Conservation (phyloP, 805 yeast species). For the Saccharomycopsis synnaedendra region DNA sequence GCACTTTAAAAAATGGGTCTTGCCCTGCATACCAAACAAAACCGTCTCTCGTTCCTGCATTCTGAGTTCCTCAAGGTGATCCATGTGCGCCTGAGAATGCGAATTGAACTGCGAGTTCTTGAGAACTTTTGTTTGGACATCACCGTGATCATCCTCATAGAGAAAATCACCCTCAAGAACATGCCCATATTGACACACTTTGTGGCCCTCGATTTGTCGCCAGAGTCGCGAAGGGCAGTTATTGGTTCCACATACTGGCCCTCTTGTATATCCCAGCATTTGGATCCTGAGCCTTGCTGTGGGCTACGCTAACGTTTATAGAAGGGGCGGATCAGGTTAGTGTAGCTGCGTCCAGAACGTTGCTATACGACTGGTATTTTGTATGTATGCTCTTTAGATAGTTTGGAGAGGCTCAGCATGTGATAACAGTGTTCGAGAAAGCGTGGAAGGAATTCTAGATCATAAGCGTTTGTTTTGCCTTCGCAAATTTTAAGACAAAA, state of each 20-base stretch:
- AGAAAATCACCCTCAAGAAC: conserved; percentile 73
- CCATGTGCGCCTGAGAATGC: conserved; percentile 20
- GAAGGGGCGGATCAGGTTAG: no score
- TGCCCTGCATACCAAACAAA: conserved; percentile 39
- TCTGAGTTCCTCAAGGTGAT: conserved; percentile 6
- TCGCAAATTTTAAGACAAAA: no score
- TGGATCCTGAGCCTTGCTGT: no score
- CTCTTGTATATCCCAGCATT: conserved; percentile 26
- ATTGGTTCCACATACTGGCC: conserved; percentile 80
- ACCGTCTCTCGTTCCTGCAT: background rate
- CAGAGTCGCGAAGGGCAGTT: conserved; percentile 78
- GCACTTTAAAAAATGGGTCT: conserved; percentile 30
- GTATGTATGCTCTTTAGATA: no score
- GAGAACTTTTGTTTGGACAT: conserved; percentile 29
- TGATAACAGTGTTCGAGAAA: no score
- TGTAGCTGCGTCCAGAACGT: no score
- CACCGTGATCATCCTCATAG: conserved; percentile 68
- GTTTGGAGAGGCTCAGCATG: no score
- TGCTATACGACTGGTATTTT: no score
- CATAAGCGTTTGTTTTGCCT: no score
- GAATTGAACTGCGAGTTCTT: background rate
- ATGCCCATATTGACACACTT: conserved; percentile 86
- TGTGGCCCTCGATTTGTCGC: conserved; percentile 62
- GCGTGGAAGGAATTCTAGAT: no score
- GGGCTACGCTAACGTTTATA: no score